Conservation (phyloP, 2,329 filamentous ascomycete species). For the Claviceps fusiformis region DNA sequence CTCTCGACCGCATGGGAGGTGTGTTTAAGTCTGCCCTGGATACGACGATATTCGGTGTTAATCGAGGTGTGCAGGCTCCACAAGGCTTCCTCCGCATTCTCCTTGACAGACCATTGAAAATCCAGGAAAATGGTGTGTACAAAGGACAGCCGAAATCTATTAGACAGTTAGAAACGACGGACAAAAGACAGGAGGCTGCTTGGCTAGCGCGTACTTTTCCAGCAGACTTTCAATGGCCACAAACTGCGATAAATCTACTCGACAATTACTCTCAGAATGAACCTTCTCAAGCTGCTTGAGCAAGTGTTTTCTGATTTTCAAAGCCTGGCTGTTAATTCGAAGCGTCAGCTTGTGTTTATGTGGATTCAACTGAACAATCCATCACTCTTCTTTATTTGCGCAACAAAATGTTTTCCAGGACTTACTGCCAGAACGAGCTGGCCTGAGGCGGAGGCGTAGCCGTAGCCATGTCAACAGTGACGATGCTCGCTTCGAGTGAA, state of each 20-base stretch:
- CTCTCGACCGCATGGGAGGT: slow-evolving; percentile 45
- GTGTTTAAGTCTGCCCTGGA: slow-evolving; percentile 42
- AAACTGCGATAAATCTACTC: slow-evolving; percentile 28
- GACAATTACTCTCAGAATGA: slow-evolving; percentile 20
- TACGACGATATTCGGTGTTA: slow-evolving; percentile 64
- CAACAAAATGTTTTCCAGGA: slow-evolving; percentile 2
- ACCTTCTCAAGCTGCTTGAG: slow-evolving; percentile 30
- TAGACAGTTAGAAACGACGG: neutral
- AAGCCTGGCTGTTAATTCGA: slow-evolving; percentile 21
- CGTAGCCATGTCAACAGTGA: slow-evolving; percentile 4
- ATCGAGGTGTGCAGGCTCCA: slow-evolving; percentile 71
- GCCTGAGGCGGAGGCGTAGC: slow-evolving; percentile 17
- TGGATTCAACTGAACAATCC: neutral
- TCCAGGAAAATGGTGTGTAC: slow-evolving; percentile 61
- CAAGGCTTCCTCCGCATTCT: slow-evolving; percentile 54
- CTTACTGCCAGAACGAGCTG: slow-evolving; percentile 27
- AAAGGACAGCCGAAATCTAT: slow-evolving; percentile 50
- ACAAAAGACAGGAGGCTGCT: neutral
- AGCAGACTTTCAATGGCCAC: slow-evolving; percentile 29
- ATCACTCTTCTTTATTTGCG: neutral
- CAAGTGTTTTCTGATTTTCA: slow-evolving; percentile 29
- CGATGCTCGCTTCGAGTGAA: slow-evolving; percentile 2
- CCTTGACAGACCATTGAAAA: slow-evolving; percentile 48
- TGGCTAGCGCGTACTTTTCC: slow-evolving; percentile 20
- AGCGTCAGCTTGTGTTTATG: slow-evolving; percentile 5